These are phyloP conservation scores for Primulina tabacum DNA, from an alignment of 257 asterid genomes.

Conservation along the genomic window DNA sequence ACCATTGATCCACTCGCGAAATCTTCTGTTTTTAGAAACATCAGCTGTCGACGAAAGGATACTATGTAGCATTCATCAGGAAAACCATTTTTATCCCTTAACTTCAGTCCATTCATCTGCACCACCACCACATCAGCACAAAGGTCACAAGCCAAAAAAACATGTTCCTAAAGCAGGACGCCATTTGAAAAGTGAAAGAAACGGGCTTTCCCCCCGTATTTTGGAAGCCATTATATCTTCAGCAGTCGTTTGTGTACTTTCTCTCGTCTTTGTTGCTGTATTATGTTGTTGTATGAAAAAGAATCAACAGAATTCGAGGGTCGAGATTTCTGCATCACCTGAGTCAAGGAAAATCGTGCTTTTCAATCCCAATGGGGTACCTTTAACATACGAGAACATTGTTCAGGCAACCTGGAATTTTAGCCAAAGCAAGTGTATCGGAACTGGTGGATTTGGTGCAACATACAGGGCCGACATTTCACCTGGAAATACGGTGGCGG, in stretches of 20 bases:
- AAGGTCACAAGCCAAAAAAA: neutral
- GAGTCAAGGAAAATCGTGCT: constrained; percentile 20
- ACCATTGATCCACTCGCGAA: constrained; percentile 12
- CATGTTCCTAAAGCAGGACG: neutral
- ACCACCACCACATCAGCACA: neutral
- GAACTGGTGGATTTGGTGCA: constrained; percentile 47
- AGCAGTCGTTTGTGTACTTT: constrained; percentile 3
- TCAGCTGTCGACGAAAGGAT: neutral
- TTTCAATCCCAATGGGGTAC: constrained; percentile 31
- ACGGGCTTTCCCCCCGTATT: neutral
- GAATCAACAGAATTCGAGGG: neutral
- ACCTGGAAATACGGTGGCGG: constrained; percentile 31
- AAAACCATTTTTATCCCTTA: constrained; percentile 2
- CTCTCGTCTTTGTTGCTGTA: constrained; percentile 19
- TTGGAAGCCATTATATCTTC: constrained; percentile 20
- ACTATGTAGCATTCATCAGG: neutral
- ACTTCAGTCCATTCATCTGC: neutral
- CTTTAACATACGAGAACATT: constrained; percentile 35
- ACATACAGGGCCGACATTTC: constrained; percentile 39
- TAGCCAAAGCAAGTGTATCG: constrained; percentile 36
- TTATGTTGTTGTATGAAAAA: constrained; percentile 19
- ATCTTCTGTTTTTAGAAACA: constrained; percentile 14
- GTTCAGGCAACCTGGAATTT: constrained; percentile 43
- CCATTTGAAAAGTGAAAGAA: neutral
- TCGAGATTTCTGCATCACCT: constrained; percentile 21